Evolutionary conservation across 306 rosid genomes (phyloP).

Genomic region (Crotalaria pallida): DNA sequence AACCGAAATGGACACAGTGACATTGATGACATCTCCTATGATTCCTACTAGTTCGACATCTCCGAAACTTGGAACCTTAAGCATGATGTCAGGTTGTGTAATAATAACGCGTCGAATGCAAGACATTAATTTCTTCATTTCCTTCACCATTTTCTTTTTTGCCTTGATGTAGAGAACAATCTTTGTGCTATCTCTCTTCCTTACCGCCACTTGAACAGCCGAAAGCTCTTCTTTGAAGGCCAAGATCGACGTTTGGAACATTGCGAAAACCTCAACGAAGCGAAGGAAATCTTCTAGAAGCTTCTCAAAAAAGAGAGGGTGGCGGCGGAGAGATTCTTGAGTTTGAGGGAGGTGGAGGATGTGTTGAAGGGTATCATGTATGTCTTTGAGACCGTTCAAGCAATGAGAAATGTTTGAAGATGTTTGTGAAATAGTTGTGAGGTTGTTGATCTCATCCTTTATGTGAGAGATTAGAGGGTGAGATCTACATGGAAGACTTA

Average conservation of each 20-base stretch:
- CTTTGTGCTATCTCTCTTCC: constrained; percentile 54
- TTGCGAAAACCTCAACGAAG: constrained; percentile 68
- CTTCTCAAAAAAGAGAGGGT: constrained; percentile 44
- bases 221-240: constrained; percentile 54
- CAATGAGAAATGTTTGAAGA: constrained; percentile 44
- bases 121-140: constrained; percentile 50
- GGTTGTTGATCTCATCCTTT: constrained; percentile 45
- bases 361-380: constrained; percentile 57
- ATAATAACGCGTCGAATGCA: constrained; percentile 24
- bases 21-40: constrained; percentile 46
- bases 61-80: neutral
- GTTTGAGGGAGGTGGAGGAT: constrained; percentile 73
- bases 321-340: constrained; percentile 57
- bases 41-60: constrained; percentile 43
- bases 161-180: constrained; percentile 36
- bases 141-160: constrained; percentile 38
- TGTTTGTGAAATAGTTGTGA: constrained; percentile 22
- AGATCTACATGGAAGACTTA: constrained; percentile 89
- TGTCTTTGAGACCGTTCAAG: constrained; percentile 42
- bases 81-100: neutral
- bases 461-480: constrained; percentile 77
- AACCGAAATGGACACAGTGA: constrained; percentile 51
- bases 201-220: constrained; percentile 56
- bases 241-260: constrained; percentile 58
- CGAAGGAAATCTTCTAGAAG: constrained; percentile 68